Evolutionary conservation across 805 yeast genomes (phyloP).

Genomic region (Wickerhamiella kurtzmanii): DNA sequence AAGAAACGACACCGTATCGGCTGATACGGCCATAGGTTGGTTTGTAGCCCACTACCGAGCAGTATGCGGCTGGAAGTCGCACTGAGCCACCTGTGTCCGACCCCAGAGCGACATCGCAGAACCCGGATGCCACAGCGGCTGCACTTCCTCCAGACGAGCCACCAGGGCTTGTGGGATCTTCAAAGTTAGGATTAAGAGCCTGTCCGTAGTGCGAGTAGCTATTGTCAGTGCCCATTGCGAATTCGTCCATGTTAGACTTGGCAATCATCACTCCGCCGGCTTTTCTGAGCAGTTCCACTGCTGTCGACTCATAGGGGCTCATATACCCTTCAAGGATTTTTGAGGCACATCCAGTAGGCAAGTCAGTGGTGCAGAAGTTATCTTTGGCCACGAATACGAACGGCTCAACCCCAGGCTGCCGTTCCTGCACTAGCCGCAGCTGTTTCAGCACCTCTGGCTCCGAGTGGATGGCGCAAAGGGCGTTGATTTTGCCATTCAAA

Average conservation of each 20-base stretch:
- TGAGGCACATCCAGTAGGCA: conserved; percentile 74
- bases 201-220: conserved; percentile 25
- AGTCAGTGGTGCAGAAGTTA: conserved; percentile 53
- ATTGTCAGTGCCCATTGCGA: conserved; percentile 75
- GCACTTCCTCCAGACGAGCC: conserved; percentile 97
- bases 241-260: conserved; percentile 87
- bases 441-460: conserved; percentile 9
- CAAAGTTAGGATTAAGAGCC: conserved; percentile 32
- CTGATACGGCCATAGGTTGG: conserved; percentile 90
- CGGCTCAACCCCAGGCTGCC: conserved; percentile 1
- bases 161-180: conserved; percentile 44
- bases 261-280: conserved; percentile 48
- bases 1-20: conserved; percentile 81
- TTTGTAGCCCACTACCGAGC: conserved; percentile 75
- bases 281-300: conserved; percentile 37
- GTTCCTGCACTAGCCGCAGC: conserved; percentile 4
- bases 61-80: conserved; percentile 79
- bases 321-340: conserved; percentile 40
- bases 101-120: conserved; percentile 68
- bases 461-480: conserved; percentile 20
- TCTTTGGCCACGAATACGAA: conserved; percentile 52
- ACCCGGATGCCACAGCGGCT: conserved; percentile 66
- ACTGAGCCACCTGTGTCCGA: conserved; percentile 98
- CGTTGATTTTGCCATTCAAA: conserved; percentile 21
- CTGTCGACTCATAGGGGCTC: conserved; percentile 78